Base-by-base conservation (phyloP, 805 yeast species). In the Lipomyces yamanashiensis region DNA sequence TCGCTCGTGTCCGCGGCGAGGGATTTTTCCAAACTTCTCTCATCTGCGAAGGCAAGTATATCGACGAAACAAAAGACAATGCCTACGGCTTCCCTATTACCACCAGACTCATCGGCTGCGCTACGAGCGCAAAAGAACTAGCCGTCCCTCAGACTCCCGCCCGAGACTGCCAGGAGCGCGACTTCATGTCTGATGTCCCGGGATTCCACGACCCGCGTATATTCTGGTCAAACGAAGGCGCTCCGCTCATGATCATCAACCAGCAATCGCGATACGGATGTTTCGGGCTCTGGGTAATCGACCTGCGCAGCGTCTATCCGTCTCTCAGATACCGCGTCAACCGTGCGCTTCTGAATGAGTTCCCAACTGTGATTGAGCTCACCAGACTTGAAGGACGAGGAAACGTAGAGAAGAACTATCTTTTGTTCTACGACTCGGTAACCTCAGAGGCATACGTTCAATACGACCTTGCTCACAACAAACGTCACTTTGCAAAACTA, bases 201-300 rank as follows among this genome's bases (percentile, higher is more conserved):
- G 68, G 68, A 10, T 65, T 37, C 44, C 68, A 65, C 40, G 68
- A 65, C 39, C 68, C 68, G 1, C 61, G 68, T 4, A 40, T 65
- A 7, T 65, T 65, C 39, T 65, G 68, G 68, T 65, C 68, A 7
- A 54, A 41, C 15, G 48, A 45, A n/a, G 68, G 68, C n/a, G 68
- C 68, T 0, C 68, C 68, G 41, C 50, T 65, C n/a, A 65, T 65
- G 68, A 55, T 65, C 28, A 23, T 65, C 48, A 65, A 65, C 54
- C 68, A 65, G 52, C 68, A 65, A 33, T 63, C 67, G 23, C 58
- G 68, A 13, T 65, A 65, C 55, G 68, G 68, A 10, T 65, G 68
- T 36, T 65, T 65, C 37, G 68, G 68, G 2, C 64, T 65, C 13
- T 65, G 68, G 68, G 47, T 59, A 9, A 65, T 65, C 36, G 68